Conservation (phyloP, 371 early-diverging fungal genomes). For the Fennellomyces sp. region DNA sequence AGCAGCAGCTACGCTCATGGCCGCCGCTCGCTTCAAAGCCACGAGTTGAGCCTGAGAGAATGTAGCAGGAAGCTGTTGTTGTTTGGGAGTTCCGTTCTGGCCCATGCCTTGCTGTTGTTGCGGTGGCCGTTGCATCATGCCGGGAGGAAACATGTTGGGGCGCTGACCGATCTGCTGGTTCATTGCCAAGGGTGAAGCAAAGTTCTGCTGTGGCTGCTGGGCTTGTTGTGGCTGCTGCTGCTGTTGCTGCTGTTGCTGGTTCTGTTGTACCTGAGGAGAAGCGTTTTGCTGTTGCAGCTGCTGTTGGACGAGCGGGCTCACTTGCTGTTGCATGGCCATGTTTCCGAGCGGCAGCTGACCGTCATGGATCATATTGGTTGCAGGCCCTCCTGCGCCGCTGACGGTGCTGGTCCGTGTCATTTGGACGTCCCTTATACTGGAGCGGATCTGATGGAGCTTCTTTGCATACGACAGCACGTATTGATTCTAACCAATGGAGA, state of each 20-base stretch:
- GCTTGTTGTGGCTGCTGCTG: constrained; percentile 17
- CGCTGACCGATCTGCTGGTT: constrained; percentile 29
- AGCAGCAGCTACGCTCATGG: constrained; percentile 21
- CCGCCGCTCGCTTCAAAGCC: constrained; percentile 33
- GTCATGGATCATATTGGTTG: constrained; percentile 33
- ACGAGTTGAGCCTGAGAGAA: constrained; percentile 23
- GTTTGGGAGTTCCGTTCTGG: not conserved
- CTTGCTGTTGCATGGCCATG: constrained; percentile 38
- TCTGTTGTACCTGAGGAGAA: constrained; percentile 23
- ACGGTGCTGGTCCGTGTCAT: constrained; percentile 7
- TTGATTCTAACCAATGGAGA: constrained; percentile 32
- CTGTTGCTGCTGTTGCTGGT: constrained; percentile 17
- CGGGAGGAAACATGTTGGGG: constrained; percentile 33
- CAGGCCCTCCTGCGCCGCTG: not conserved
- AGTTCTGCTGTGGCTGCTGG: constrained; percentile 23
- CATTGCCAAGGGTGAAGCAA: constrained; percentile 23
- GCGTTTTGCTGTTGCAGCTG: constrained; percentile 44
- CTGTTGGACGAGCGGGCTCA: constrained; percentile 52
- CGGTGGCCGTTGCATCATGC: constrained; percentile 29
- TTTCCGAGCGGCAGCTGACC: constrained; percentile 29
- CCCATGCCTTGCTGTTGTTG: constrained; percentile 16
- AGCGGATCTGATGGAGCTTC: constrained; percentile 42
- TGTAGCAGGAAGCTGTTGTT: constrained; percentile 9
- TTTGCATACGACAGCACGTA: constrained; percentile 38
- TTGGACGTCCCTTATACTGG: constrained; percentile 16